These are phyloP conservation scores for Candida smagusa DNA, from an alignment of 1,139 yeast species.

Conservation along the genomic window DNA sequence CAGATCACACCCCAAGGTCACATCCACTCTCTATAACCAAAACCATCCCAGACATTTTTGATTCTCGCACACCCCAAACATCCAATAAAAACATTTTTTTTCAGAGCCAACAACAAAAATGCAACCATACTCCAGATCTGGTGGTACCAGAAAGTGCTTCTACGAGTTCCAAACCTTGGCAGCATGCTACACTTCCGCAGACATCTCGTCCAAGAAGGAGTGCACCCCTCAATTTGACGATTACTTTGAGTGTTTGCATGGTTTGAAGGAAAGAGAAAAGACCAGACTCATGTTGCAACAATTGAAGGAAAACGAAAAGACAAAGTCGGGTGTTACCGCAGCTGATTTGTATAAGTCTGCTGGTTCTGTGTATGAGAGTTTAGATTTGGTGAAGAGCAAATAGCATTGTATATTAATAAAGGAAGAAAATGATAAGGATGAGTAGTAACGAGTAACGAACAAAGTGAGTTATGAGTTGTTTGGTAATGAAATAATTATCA, in stretches of 20 bases:
- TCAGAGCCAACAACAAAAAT: constrained; percentile 15
- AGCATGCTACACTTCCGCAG: constrained; percentile 48
- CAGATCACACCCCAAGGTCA: no score
- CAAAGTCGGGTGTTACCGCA: constrained; percentile 42
- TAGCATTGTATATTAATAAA: neutral
- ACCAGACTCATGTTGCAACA: constrained; percentile 46
- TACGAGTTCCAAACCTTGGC: constrained; percentile 47
- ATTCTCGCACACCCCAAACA: neutral
- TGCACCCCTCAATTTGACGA: constrained; percentile 47
- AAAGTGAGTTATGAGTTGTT: no score
- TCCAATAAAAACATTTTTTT: constrained; percentile 5
- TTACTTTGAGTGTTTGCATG: constrained; percentile 49
- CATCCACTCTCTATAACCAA: no score
- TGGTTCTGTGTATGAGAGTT: constrained; percentile 44
- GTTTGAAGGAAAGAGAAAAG: constrained; percentile 47
- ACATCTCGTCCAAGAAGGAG: constrained; percentile 39
- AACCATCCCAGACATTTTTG: no score
- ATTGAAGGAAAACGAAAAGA: constrained; percentile 42
- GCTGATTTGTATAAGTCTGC: constrained; percentile 44
- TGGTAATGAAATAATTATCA: no score
- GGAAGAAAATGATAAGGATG: neutral
- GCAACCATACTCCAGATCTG: constrained; percentile 51
- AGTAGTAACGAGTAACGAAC: neutral
- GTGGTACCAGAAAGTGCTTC: constrained; percentile 50
- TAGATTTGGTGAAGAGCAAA: constrained; percentile 36